Evolutionary conservation across 2,329 filamentous ascomycete species (phyloP).

Genomic region (Aspergillus nomiae): DNA sequence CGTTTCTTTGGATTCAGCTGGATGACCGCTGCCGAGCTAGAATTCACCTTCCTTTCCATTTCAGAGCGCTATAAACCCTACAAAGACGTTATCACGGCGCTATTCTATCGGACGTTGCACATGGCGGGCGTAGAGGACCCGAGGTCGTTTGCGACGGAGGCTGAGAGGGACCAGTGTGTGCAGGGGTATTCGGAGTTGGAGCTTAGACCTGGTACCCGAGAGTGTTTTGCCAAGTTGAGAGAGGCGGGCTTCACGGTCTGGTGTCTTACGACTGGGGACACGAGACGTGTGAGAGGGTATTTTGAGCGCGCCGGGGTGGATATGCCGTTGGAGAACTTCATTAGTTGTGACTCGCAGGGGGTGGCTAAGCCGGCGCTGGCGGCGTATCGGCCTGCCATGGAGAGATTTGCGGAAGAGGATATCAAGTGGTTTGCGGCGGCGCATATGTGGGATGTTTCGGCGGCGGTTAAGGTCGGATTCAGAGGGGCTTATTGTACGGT

Average conservation of each 20-base stretch:
- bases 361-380: slow-evolving; percentile 54
- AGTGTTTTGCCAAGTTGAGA: slow-evolving; percentile 45
- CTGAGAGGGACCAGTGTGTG: slow-evolving; percentile 41
- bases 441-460: slow-evolving; percentile 62
- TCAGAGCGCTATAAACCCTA: slow-evolving; percentile 45
- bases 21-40: slow-evolving; percentile 48
- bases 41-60: slow-evolving; percentile 50
- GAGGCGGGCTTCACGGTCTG: slow-evolving; percentile 55
- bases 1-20: slow-evolving; percentile 46
- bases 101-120: slow-evolving; percentile 49
- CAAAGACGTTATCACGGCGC: slow-evolving; percentile 39
- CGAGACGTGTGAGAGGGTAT: slow-evolving; percentile 54
- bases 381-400: slow-evolving; percentile 50
- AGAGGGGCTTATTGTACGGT: slow-evolving; percentile 57
- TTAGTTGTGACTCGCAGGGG: slow-evolving; percentile 53
- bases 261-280: slow-evolving; percentile 57
- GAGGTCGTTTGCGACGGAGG: slow-evolving; percentile 39
- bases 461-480: slow-evolving; percentile 55
- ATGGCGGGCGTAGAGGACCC: slow-evolving; percentile 45
- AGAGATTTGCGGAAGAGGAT: slow-evolving; percentile 43
- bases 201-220: slow-evolving; percentile 37
- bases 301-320: slow-evolving; percentile 53
- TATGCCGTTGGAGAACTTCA: slow-evolving; percentile 54
- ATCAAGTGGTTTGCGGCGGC: slow-evolving; percentile 60
- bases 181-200: slow-evolving; percentile 37